Conservation (phyloP, 371 early-diverging fungal species). For the Haplosporangium sp. region DNA sequence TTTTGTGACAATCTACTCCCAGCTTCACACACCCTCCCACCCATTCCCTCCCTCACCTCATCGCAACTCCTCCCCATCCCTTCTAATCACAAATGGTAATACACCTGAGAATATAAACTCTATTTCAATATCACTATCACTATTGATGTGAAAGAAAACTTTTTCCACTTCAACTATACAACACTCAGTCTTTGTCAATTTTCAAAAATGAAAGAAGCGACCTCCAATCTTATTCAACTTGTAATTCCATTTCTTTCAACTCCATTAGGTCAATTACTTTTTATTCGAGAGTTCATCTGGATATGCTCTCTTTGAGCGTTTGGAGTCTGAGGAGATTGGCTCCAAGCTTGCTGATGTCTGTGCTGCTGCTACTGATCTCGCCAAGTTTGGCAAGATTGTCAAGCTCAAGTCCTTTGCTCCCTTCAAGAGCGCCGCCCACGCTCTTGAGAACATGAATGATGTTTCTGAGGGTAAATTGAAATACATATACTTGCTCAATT, state of each 20-base stretch:
- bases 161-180: no score
- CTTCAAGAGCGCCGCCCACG: conserved; percentile 97
- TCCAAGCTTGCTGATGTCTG: conserved; percentile 92
- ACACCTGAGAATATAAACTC: not conserved
- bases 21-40: not conserved
- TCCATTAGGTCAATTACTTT: conserved; percentile 69
- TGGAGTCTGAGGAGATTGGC: conserved; percentile 96
- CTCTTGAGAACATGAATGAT: conserved; percentile 97
- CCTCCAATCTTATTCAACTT: not conserved
- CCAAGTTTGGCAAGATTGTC: conserved; percentile 91
- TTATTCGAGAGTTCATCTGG: conserved; percentile 97
- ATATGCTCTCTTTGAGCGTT: conserved; percentile 95
- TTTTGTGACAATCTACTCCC: not conserved
- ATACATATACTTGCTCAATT: not conserved
- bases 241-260: not conserved
- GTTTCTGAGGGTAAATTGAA: conserved; percentile 89
- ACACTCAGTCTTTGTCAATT: not conserved
- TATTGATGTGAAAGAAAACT: not conserved
- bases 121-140: not conserved
- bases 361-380: conserved; percentile 83
- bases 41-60: not conserved
- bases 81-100: not conserved
- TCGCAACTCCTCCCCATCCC: not conserved
- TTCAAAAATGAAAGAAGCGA: no score
- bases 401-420: conserved; percentile 95